Base-by-base conservation (phyloP, 2,329 filamentous ascomycete genomes). In the Fusarium robinianum region DNA sequence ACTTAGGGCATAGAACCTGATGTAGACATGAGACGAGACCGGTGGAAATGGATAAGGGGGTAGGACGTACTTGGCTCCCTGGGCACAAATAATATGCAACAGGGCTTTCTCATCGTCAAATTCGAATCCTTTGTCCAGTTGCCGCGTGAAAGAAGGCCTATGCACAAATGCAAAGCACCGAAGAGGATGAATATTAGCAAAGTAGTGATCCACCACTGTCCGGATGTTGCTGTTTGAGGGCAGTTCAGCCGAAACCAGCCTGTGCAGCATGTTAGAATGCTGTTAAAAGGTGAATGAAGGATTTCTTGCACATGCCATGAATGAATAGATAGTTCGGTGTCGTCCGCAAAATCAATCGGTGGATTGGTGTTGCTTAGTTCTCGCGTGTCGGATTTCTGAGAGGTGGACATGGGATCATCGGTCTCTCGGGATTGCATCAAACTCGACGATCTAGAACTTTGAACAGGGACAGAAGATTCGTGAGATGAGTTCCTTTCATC, bases 131-230 rank as follows among this genome's bases (percentile, higher is more conserved):
- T 65, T 68, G 41, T 70, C 67, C 5, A 70, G 55, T 31, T 69
- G 67, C 5, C 67, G 57, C 51, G 68, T 67, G 35, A 70, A 70
- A 2, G 67, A 69, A 4, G 67, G 67, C 35, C 69, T 68, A 37
- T 70, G 67, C 12, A 70, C 66, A 60, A 70, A 70, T 11, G 68
- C 67, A 39, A 70, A 70, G 47, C 68, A 70, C 14, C 68, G 63
- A 5, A 70, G 61, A n/a, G 67, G 67, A 36, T 70, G 75, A 5
- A 70, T 56, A 19, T 70, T 70, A 45, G 65, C 56, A 50, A 70
- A 70, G 42, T 70, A 70, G 46, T 67, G 67, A 31, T 69, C 67
- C 16, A 69, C 63, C 4, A 69, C 61, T 1, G 61, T 62, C 10
- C 67, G 67, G 15, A 70, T 60, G 29, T 68, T 66, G 37, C 64